phyloP scores from a whole-genome alignment of 495 filamentous ascomycete genomes.

The Penicillium paradoxum region DNA sequence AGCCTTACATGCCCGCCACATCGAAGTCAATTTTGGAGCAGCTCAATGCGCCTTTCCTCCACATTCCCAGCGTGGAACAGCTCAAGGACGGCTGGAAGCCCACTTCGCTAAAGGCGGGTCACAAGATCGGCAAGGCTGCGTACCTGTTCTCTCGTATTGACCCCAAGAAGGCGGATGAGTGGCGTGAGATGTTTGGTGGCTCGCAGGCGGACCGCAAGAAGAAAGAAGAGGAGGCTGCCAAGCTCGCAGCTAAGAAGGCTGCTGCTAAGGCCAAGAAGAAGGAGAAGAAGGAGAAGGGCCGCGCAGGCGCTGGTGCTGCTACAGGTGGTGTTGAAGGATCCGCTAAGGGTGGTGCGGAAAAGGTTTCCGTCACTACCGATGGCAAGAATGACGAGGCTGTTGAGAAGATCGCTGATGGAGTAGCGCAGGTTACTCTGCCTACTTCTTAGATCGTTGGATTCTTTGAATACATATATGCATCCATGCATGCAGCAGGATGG shows the following conservation, averaged over 20 bases:
- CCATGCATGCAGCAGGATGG: neutral
- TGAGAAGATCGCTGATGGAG: constrained; percentile 38
- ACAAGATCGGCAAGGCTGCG: constrained; percentile 75
- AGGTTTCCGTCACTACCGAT: constrained; percentile 18
- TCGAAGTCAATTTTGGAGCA: constrained; percentile 67
- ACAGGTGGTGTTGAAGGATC: constrained; percentile 28
- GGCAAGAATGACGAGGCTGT: constrained; percentile 29
- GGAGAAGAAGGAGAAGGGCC: constrained; percentile 53
- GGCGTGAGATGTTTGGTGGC: constrained; percentile 77
- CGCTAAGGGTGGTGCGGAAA: constrained; percentile 34
- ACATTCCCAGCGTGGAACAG: constrained; percentile 54
- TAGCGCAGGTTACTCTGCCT: constrained; percentile 39
- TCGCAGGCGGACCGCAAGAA: constrained; percentile 56
- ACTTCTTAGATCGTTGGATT: constrained; percentile 20
- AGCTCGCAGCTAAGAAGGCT: constrained; percentile 48
- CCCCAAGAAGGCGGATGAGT: constrained; percentile 73
- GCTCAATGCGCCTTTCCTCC: constrained; percentile 57
- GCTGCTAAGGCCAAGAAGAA: constrained; percentile 54
- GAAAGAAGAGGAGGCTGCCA: constrained; percentile 65
- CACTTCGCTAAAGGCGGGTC: constrained; percentile 58
- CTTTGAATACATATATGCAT: neutral
- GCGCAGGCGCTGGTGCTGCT: constrained; percentile 1
- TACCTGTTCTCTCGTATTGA: constrained; percentile 85
- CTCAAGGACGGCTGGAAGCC: constrained; percentile 54
- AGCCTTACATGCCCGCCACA: constrained; percentile 85